These are phyloP conservation scores for Fusarium gaditjirri DNA, from an alignment of 2,329 filamentous ascomycete species.

Conservation along the genomic window DNA sequence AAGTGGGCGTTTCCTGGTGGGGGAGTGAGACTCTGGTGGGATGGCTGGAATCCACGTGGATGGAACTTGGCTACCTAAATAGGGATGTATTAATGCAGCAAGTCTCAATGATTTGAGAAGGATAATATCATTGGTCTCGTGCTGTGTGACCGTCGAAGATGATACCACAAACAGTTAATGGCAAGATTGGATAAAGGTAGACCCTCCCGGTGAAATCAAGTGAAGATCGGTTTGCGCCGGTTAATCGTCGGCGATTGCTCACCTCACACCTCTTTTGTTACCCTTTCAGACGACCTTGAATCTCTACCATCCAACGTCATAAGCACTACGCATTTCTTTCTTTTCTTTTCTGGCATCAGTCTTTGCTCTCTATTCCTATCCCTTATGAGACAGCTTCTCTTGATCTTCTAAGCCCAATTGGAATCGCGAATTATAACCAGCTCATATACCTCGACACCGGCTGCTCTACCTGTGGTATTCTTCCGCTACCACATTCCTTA, in stretches of 20 bases:
- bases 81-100: neutral
- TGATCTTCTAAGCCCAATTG: neutral
- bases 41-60: constrained; percentile 30
- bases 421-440: neutral
- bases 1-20: constrained; percentile 24
- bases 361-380: neutral
- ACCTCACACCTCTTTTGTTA: constrained; percentile 27
- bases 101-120: neutral
- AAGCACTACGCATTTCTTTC: constrained; percentile 13
- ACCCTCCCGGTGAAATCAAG: neutral
- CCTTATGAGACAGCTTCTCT: neutral
- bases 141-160: neutral
- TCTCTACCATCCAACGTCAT: constrained; percentile 26
- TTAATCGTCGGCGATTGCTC: constrained; percentile 44
- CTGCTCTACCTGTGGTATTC: constrained; percentile 22
- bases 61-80: neutral
- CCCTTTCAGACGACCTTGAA: constrained; percentile 19
- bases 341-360: constrained; percentile 1
- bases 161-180: neutral
- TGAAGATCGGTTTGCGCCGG: constrained; percentile 42
- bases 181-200: neutral
- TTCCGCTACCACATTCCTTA: neutral
- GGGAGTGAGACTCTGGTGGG: constrained; percentile 25
- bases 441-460: neutral
- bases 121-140: neutral